These are phyloP conservation scores for Cylindrodendrum hubeiense DNA, from an alignment of 2,329 filamentous ascomycete species.

Conservation along the genomic window DNA sequence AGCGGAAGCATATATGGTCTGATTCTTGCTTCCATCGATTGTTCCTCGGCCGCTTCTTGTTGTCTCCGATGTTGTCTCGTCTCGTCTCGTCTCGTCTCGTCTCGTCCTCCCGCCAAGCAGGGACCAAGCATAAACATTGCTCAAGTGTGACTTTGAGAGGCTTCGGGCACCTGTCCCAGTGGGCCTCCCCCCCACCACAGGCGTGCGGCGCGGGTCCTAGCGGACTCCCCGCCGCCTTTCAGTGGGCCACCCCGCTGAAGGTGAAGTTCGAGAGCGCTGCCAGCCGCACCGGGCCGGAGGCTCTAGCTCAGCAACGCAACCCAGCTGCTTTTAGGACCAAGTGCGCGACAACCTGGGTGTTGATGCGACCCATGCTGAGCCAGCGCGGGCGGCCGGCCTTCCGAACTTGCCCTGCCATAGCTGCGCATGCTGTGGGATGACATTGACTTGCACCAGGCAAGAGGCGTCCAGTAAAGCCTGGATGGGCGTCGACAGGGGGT, in stretches of 20 bases:
- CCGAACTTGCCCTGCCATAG: not conserved
- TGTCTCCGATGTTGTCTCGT: slow-evolving; percentile 20
- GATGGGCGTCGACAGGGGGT: slow-evolving; percentile 2
- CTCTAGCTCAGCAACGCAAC: not conserved
- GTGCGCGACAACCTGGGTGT: too few species aligned
- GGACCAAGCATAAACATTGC: not conserved
- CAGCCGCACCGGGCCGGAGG: not conserved
- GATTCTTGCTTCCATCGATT: slow-evolving; percentile 13
- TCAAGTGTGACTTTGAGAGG: not conserved
- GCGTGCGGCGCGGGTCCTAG: not conserved
- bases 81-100: not conserved
- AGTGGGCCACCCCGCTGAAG: not conserved
- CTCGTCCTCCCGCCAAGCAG: not conserved
- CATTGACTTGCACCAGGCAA: slow-evolving; percentile 1
- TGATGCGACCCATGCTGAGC: not conserved
- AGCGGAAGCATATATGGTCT: not conserved
- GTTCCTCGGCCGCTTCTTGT: slow-evolving; percentile 8
- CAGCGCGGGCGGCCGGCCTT: not conserved
- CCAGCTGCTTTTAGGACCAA: too few species aligned
- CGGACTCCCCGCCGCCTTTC: not conserved
- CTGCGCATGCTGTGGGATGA: slow-evolving; percentile 6
- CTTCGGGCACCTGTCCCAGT: not conserved
- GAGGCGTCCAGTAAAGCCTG: not conserved
- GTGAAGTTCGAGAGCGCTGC: not conserved
- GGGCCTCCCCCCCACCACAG: not conserved